Percentiles rank a stretch among this genome's conserved stretches.
phyloP scores from a whole-genome alignment of 2,329 filamentous ascomycete genomes.

The Beauveria brongniartii region DNA sequence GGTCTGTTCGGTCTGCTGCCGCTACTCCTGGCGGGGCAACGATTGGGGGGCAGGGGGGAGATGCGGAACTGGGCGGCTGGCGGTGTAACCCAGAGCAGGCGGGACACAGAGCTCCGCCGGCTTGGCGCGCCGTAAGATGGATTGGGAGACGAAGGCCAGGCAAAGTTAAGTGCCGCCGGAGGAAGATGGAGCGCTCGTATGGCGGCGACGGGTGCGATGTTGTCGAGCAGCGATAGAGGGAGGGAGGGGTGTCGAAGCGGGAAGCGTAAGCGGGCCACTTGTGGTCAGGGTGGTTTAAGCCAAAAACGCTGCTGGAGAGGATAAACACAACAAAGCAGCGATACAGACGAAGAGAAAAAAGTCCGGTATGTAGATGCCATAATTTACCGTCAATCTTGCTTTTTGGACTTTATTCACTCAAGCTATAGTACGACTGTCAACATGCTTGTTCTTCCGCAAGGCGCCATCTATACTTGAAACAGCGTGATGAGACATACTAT shows the following conservation, averaged over 20 bases:
- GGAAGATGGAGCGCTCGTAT: background rate
- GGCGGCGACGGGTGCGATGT: background rate
- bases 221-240: background rate
- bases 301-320: too few relatives aligned
- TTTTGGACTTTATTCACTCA: too few relatives aligned
- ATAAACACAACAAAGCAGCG: too few relatives aligned
- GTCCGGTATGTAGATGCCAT: too few relatives aligned
- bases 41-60: background rate
- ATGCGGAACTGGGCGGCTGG: background rate
- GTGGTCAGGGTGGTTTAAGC: background rate
- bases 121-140: background rate
- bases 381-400: too few relatives aligned
- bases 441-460: too few relatives aligned
- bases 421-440: too few relatives aligned
- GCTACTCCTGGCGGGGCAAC: background rate
- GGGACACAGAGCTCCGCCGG: background rate
- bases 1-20: background rate
- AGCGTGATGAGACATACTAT: too few relatives aligned
- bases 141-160: background rate
- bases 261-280: background rate
- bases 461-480: too few relatives aligned
- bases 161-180: background rate
- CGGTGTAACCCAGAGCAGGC: background rate
- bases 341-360: too few relatives aligned
- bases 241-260: background rate